These are phyloP conservation scores for Neurospora sp. DNA, from an alignment of 2,329 filamentous ascomycete genomes.

Conservation along the genomic window DNA sequence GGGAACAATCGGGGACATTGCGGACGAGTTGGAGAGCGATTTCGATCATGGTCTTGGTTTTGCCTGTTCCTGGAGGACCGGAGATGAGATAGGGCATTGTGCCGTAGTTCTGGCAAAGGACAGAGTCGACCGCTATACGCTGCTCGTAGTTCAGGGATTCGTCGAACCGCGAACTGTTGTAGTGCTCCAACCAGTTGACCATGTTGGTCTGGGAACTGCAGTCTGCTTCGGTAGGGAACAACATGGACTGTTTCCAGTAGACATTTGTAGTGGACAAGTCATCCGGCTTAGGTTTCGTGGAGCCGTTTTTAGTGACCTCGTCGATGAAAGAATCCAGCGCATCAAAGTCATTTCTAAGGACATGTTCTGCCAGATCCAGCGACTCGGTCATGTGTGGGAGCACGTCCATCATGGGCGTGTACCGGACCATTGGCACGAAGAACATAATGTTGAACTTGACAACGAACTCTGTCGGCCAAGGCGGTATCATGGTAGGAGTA, in stretches of 20 bases:
- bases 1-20: slow-evolving; percentile 7
- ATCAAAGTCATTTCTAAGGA: neutral
- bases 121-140: slow-evolving; percentile 15
- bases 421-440: slow-evolving; percentile 6
- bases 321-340: neutral
- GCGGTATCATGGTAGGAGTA: neutral
- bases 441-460: slow-evolving; percentile 17
- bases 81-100: slow-evolving; percentile 19
- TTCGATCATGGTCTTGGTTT: slow-evolving; percentile 20
- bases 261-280: neutral
- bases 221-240: slow-evolving; percentile 16
- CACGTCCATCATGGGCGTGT: slow-evolving; percentile 8
- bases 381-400: slow-evolving; percentile 9
- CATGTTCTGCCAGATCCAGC: slow-evolving; percentile 2
- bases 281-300: neutral
- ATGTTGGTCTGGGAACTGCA: slow-evolving; percentile 12
- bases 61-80: slow-evolving; percentile 18
- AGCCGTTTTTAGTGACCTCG: neutral
- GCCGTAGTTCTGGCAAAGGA: slow-evolving; percentile 15
- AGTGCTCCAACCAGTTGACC: slow-evolving; percentile 7
- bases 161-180: slow-evolving; percentile 5
- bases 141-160: slow-evolving; percentile 14
- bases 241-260: slow-evolving; percentile 16
- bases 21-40: slow-evolving; percentile 14
- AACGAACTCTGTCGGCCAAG: neutral